Evolutionary conservation across 192 early-diverging fungal species (phyloP).

Genomic region (Coemansia sp.): DNA sequence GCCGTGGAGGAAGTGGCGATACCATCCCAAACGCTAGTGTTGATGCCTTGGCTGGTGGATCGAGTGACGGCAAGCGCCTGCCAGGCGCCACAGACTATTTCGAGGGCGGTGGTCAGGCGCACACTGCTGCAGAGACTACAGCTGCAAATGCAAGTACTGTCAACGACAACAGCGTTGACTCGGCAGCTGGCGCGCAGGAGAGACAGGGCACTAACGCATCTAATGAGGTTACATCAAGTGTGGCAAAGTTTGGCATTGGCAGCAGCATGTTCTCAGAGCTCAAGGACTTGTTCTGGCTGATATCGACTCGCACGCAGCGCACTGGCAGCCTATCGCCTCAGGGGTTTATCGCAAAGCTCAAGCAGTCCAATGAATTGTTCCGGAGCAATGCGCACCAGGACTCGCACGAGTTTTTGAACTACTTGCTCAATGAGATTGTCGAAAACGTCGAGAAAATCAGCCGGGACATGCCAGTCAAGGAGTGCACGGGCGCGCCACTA

Average conservation of each 20-base stretch:
- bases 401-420: slow-evolving; percentile 98
- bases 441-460: slow-evolving; percentile 76
- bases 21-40: neutral
- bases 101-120: neutral
- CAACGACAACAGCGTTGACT: slow-evolving; percentile 2
- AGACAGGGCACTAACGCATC: slow-evolving; percentile 19
- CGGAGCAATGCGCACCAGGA: slow-evolving; percentile 95
- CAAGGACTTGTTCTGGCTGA: slow-evolving; percentile 83
- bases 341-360: slow-evolving; percentile 84
- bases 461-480: slow-evolving; percentile 49
- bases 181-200: slow-evolving; percentile 14
- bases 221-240: slow-evolving; percentile 39
- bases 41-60: slow-evolving; percentile 4
- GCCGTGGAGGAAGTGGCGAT: slow-evolving; percentile 22
- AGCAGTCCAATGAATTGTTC: slow-evolving; percentile 93
- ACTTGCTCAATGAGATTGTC: slow-evolving; percentile 85
- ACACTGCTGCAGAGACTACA: neutral
- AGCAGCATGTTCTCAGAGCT: slow-evolving; percentile 85
- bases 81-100: neutral
- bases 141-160: neutral
- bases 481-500: slow-evolving; percentile 28
- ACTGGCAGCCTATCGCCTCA: slow-evolving; percentile 82
- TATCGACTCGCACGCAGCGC: slow-evolving; percentile 79
- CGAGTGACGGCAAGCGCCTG: slow-evolving; percentile 27
- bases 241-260: slow-evolving; percentile 58